These are phyloP conservation scores for Hypoxylon cercidicola DNA, from an alignment of 495 filamentous ascomycete genomes.

Conservation along the genomic window DNA sequence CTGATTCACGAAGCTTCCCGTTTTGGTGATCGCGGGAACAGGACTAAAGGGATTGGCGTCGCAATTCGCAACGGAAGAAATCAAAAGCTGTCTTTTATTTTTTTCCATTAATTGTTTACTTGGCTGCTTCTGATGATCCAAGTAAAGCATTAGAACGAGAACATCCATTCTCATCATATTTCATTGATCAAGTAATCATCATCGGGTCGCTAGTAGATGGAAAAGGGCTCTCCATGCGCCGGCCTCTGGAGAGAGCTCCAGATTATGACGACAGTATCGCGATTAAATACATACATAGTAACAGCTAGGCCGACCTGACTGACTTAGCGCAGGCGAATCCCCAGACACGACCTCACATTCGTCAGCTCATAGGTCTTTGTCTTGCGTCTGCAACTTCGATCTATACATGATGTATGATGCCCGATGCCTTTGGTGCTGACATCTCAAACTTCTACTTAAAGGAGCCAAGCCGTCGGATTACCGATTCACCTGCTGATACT, in stretches of 20 bases:
- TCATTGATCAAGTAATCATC: neutral
- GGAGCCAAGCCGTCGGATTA: too few relatives aligned
- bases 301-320: neutral
- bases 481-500: slow-evolving; percentile 11
- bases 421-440: slow-evolving; percentile 10
- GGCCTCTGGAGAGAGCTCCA: slow-evolving; percentile 2
- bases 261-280: slow-evolving; percentile 31
- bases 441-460: too few relatives aligned
- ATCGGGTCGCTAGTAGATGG: neutral
- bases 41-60: neutral
- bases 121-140: neutral
- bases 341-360: slow-evolving; percentile 11
- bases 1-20: slow-evolving; percentile 10
- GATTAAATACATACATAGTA: slow-evolving; percentile 19
- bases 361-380: slow-evolving; percentile 22
- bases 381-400: slow-evolving; percentile 2
- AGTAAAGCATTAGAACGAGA: too few relatives aligned
- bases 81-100: neutral
- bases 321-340: slow-evolving; percentile 14
- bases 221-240: slow-evolving; percentile 5
- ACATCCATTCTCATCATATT: neutral
- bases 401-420: too few relatives aligned
- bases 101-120: neutral
- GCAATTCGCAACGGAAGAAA: neutral
- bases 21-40: slow-evolving; percentile 2